These are phyloP conservation scores for Fusarium oxysporum DNA, from an alignment of 2,329 filamentous ascomycete genomes.

Conservation along the genomic window DNA sequence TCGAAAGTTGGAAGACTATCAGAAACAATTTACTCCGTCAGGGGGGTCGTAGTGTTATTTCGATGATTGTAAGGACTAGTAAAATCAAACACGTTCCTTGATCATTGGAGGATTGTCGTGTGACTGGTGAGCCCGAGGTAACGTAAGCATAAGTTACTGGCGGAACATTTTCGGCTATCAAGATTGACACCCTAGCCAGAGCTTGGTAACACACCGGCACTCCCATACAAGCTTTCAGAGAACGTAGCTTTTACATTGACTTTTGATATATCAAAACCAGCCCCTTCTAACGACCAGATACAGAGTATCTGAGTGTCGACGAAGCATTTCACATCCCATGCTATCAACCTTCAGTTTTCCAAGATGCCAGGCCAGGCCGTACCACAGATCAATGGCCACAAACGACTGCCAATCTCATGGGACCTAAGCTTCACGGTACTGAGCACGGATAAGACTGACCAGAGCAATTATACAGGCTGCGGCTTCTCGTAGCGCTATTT, in stretches of 20 bases:
- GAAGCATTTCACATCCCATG: background rate
- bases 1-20: background rate
- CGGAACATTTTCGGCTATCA: background rate
- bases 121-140: background rate
- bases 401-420: background rate
- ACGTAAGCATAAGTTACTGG: background rate
- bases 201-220: background rate
- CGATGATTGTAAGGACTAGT: too few species aligned
- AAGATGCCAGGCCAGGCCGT: background rate
- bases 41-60: rapidly evolving
- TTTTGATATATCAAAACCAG: rapidly evolving
- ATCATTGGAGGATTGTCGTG: background rate
- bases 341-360: background rate
- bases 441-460: rapidly evolving
- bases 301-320: background rate
- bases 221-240: background rate
- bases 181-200: background rate
- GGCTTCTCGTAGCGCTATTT: background rate
- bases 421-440: rapidly evolving
- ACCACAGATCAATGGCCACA: background rate
- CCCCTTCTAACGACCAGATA: rapidly evolving
- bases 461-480: too few species aligned
- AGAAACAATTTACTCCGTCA: background rate
- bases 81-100: background rate
- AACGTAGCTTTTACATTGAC: background rate